These are phyloP conservation scores for Penicillium alfredii DNA, from an alignment of 495 filamentous ascomycete species.

Conservation along the genomic window DNA sequence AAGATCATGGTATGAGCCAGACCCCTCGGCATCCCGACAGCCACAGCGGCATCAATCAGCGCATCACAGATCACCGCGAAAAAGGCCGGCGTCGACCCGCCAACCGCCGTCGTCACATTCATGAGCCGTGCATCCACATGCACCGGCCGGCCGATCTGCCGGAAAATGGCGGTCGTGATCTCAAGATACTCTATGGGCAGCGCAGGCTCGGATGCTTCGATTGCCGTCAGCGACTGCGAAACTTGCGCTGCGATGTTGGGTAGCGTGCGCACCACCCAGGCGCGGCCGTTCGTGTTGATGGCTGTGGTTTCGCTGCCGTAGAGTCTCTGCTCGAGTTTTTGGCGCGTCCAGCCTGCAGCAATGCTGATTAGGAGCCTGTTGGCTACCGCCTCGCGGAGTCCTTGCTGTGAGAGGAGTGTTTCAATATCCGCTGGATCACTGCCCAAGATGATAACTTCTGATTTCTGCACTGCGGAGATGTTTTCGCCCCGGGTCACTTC, in stretches of 20 bases:
- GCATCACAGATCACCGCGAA: slow-evolving; percentile 41
- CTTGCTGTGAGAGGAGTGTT: slow-evolving; percentile 18
- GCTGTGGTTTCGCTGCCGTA: slow-evolving; percentile 18
- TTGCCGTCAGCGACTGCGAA: slow-evolving; percentile 32
- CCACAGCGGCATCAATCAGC: slow-evolving; percentile 40
- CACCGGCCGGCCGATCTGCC: slow-evolving; percentile 29
- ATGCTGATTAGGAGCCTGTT: slow-evolving; percentile 38
- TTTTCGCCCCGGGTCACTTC: slow-evolving; percentile 14
- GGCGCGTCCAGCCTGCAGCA: slow-evolving; percentile 35
- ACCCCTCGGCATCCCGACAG: slow-evolving; percentile 36
- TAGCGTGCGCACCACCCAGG: slow-evolving; percentile 31
- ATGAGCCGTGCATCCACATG: slow-evolving; percentile 29
- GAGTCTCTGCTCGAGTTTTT: slow-evolving; percentile 25
- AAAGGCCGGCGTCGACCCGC: slow-evolving; percentile 38
- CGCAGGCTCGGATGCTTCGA: slow-evolving; percentile 26
- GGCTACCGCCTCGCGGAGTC: slow-evolving; percentile 18
- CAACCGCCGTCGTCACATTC: slow-evolving; percentile 35
- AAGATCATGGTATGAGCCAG: slow-evolving; percentile 35
- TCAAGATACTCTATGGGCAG: slow-evolving; percentile 20
- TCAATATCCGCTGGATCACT: slow-evolving; percentile 28
- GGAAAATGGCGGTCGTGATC: slow-evolving; percentile 32
- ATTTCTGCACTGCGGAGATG: slow-evolving; percentile 14
- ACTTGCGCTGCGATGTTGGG: slow-evolving; percentile 38
- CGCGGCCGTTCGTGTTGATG: slow-evolving; percentile 8
- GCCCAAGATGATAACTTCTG: slow-evolving; percentile 29